Evolutionary conservation across 371 early-diverging fungal genomes (phyloP), one percentile per base, ranked within the genome.

Genomic region (Rhizomucor miehei): DNA sequence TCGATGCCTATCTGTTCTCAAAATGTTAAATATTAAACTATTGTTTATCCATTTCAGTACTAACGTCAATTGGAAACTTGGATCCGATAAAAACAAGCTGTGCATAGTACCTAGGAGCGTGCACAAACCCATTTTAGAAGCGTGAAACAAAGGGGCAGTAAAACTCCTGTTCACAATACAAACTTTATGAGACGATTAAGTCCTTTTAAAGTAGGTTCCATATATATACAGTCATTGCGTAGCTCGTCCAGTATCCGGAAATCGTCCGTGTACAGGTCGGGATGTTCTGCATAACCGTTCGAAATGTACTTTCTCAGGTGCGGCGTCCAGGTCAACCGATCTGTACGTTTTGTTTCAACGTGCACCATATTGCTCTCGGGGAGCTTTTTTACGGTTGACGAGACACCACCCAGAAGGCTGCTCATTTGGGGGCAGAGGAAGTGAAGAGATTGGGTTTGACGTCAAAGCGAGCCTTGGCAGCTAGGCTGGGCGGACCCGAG

Each of bases 61-160:
- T 58, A 69, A 89, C 89, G 70, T 92, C 90, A 25, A 91, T 88
- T 9, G 90, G 89, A 58, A 94, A 94, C 67, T 92, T 92, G 46
- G 87, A 77, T 41, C 87, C 73, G 23, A 62, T 81, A 57, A 88
- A 87, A n/a, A 84, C 80, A 41, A 93, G 78, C 60, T 93, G 95
- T 3, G 83, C 90, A 68, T 89, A 90, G 67, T 93, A 93, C 62
- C 89, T 85, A 63, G 48, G 9, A 4, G 14, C 23, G 29, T 20
- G 14, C 21, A 51, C 16, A 50, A 37, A 50, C 16, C 37, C 34
- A 34, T 11, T 5, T 29, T 29, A 29, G 29, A 29, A 3, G 29
- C 29, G 29, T 29, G 29, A 29, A 29, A 29, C 8, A 29, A 29
- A 29, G 3, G 29, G 5, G 8, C 8, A 29, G 3, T 29, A 29